Evolutionary conservation across 1,139 yeast species (phyloP), one percentile per base, ranked within the genome.

Genomic region (Debaryomyces robertsiae): DNA sequence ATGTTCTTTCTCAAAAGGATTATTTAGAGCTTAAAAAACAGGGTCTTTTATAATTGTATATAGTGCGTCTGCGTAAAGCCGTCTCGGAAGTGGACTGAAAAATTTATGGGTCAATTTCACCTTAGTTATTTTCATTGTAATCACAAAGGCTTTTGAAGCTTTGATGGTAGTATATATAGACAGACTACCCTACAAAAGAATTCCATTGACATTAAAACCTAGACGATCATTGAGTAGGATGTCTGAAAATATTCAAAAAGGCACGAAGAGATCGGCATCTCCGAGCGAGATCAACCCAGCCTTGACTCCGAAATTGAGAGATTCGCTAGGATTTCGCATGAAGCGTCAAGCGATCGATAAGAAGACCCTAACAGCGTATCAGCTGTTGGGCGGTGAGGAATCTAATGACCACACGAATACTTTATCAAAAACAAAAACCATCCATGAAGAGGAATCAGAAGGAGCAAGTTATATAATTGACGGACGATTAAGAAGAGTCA

Each of bases 1-100:
- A 93, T 58, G 96, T 89, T 15, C 85, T 93, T 95, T 77, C 85
- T 25, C 84, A 82, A 49, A 79, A 80, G 53, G 93, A 89, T 34
- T 91, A 87, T 61, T 72, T 82, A 30, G 96, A 91, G 52, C 72
- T 91, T 57, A 86, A 88, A 61, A 83, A 79, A 48, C 98, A 91
- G 61, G 97, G 97, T 0, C 67, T 88, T 33, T 57, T 84, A 36
- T 58, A 51, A 19, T 6, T 35, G 32, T 35, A 35, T 28, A 28
- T 35, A 35, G 32, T 35, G 6, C 10, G 11, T 14, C 25, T 33
- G 30, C 36, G 29, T 24, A 24, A 13, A 15, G n/a, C 36, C 30
- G 36, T 33, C 30, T 33, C 36, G 36, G 36, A 24, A 25, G 17
- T 33, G 24, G 22, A 16, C 17, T 33, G 36, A 33, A 33, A 32